These are phyloP conservation scores for Solanum tarapatanum DNA, from an alignment of 257 asterid genomes.

Conservation along the genomic window DNA sequence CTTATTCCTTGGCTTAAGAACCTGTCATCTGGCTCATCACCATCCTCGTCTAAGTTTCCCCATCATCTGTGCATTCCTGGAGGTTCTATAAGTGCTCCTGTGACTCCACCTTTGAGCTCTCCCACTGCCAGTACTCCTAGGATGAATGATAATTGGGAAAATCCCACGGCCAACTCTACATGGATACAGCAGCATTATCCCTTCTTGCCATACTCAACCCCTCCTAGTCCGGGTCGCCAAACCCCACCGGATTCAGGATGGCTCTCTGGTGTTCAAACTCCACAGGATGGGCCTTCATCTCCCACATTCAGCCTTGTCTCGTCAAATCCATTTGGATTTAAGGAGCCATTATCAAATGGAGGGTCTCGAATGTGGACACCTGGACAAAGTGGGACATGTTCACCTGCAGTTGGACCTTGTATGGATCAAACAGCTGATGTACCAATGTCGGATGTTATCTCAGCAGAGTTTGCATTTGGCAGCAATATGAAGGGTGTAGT, in stretches of 20 bases:
- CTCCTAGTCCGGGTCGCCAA: slow-evolving; percentile 72
- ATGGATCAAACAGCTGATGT: slow-evolving; percentile 72
- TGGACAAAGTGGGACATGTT: slow-evolving; percentile 92
- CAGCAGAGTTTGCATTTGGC: slow-evolving; percentile 91
- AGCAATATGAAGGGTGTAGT: slow-evolving; percentile 58
- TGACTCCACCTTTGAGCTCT: slow-evolving; percentile 93
- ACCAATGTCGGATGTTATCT: slow-evolving; percentile 79
- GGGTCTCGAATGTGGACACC: slow-evolving; percentile 99
- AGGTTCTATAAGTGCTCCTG: slow-evolving; percentile 94
- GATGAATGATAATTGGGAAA: slow-evolving; percentile 63
- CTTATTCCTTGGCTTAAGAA: slow-evolving; percentile 96
- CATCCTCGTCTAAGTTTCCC: slow-evolving; percentile 52
- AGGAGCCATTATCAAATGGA: slow-evolving; percentile 65
- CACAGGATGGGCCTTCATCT: slow-evolving; percentile 75
- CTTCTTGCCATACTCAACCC: slow-evolving; percentile 67
- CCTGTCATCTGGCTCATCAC: slow-evolving; percentile 63
- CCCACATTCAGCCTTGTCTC: slow-evolving; percentile 89
- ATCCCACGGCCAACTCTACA: slow-evolving; percentile 36
- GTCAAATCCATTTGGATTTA: slow-evolving; percentile 62
- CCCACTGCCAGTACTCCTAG: slow-evolving; percentile 80
- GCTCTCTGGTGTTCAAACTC: slow-evolving; percentile 94
- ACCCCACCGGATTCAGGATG: slow-evolving; percentile 89
- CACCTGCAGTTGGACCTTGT: slow-evolving; percentile 69
- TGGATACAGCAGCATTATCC: slow-evolving; percentile 67
- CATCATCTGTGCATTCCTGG: slow-evolving; percentile 73